A percentile compares a stretch with the other conserved stretches of the same genome.
These are phyloP conservation scores for Globisporangium perplexum DNA, from an alignment of 352 stramenopile genomes.

Conservation along the genomic window DNA sequence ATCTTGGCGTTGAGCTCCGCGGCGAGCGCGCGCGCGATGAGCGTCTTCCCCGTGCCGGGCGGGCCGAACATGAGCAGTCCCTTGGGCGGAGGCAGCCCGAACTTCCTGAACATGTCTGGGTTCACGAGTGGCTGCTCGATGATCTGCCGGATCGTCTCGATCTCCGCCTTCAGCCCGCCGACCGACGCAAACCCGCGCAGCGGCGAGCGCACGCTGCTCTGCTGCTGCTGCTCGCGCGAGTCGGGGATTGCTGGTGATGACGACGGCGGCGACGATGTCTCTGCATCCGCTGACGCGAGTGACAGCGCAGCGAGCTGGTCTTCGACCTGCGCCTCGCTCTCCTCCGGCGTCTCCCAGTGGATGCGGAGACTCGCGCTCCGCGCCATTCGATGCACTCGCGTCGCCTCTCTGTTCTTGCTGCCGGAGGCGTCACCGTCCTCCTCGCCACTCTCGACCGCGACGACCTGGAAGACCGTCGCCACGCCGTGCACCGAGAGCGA, in stretches of 20 bases:
- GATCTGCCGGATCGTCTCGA: slow-evolving; percentile 93
- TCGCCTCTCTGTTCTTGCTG: neutral
- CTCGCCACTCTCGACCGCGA: slow-evolving; percentile 15
- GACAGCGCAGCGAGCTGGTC: slow-evolving; percentile 5
- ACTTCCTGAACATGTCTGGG: slow-evolving; percentile 90
- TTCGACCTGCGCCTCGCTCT: neutral
- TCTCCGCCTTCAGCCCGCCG: slow-evolving; percentile 90
- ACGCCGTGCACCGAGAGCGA: slow-evolving; percentile 57
- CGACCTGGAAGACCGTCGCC: slow-evolving; percentile 44
- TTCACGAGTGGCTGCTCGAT: slow-evolving; percentile 94
- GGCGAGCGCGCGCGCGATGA: slow-evolving; percentile 92
- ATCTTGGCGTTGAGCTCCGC: slow-evolving; percentile 90
- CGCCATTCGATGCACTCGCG: slow-evolving; percentile 4
- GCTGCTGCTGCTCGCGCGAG: neutral
- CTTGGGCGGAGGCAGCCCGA: slow-evolving; percentile 93
- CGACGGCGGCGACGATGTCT: neutral
- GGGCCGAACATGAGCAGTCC: slow-evolving; percentile 95
- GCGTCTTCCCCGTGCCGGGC: slow-evolving; percentile 95
- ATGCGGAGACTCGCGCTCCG: slow-evolving; percentile 1
- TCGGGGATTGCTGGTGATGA: neutral
- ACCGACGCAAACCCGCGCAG: slow-evolving; percentile 59
- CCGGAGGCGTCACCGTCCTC: slow-evolving; percentile 4
- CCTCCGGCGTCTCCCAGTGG: neutral
- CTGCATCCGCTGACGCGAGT: neutral
- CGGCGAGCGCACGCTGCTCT: slow-evolving; percentile 1